These are phyloP conservation scores for Aspergillus fructus DNA, from an alignment of 2,329 filamentous ascomycete genomes.

Conservation along the genomic window DNA sequence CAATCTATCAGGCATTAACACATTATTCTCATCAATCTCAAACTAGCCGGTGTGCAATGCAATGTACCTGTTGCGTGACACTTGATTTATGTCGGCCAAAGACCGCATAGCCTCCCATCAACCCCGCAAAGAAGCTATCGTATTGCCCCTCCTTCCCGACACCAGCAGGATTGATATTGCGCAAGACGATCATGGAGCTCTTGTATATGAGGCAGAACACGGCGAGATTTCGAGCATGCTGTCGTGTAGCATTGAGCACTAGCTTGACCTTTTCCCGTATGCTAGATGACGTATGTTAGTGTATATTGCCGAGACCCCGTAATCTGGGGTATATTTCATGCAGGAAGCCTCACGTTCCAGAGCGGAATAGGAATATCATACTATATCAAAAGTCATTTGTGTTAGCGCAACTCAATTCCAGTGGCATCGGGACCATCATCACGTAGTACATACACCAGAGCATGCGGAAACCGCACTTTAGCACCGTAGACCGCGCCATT, in stretches of 20 bases:
- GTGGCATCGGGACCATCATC: background rate
- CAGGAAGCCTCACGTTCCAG: slow-evolving; percentile 67
- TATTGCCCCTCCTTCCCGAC: slow-evolving; percentile 64
- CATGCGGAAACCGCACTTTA: slow-evolving; percentile 98
- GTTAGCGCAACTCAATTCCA: slow-evolving; percentile 14
- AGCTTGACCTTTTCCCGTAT: slow-evolving; percentile 74
- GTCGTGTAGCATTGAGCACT: slow-evolving; percentile 80
- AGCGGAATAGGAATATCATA: slow-evolving; percentile 96
- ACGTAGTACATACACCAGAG: slow-evolving; percentile 66
- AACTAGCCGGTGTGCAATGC: background rate
- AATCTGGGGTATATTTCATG: background rate
- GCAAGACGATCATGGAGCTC: slow-evolving; percentile 71
- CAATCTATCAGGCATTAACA: slow-evolving; percentile 62
- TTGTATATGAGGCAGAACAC: slow-evolving; percentile 94
- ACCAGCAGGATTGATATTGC: slow-evolving; percentile 50
- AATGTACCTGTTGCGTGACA: slow-evolving; percentile 70
- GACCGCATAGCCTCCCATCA: slow-evolving; percentile 87
- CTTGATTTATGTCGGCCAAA: slow-evolving; percentile 80
- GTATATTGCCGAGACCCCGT: background rate
- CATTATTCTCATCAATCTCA: background rate
- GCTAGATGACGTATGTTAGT: slow-evolving; percentile 30
- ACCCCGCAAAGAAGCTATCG: slow-evolving; percentile 82
- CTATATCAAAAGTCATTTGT: slow-evolving; percentile 2
- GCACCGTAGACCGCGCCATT: slow-evolving; percentile 96
- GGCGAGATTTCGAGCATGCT: slow-evolving; percentile 88